Evolutionary conservation across 2,329 filamentous ascomycete species (phyloP).

Genomic region (Allantophomopsis lycopodina): DNA sequence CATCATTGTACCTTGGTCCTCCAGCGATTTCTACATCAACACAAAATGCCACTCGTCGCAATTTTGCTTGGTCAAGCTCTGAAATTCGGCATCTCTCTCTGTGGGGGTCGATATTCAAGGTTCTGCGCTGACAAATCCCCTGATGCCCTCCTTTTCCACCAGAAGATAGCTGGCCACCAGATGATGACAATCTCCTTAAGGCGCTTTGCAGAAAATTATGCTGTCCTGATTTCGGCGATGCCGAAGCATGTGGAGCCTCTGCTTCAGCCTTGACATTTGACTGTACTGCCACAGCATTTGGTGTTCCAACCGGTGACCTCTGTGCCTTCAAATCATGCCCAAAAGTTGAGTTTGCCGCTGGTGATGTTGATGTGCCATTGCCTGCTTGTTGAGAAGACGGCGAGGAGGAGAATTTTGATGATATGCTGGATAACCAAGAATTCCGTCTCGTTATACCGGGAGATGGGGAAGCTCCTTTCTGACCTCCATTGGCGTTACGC

Average conservation of each 20-base stretch:
- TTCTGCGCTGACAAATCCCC: conserved; percentile 62
- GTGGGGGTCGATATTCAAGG: conserved; percentile 74
- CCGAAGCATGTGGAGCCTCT: conserved; percentile 56
- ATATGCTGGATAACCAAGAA: conserved; percentile 90
- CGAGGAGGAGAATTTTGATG: conserved; percentile 73
- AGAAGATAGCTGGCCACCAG: conserved; percentile 27
- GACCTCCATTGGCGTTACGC: conserved; percentile 10
- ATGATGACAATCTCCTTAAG: conserved; percentile 68
- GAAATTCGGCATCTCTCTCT: conserved; percentile 67
- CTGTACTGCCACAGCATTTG: conserved; percentile 44
- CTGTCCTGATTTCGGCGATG: conserved; percentile 54
- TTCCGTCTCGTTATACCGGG: conserved; percentile 31
- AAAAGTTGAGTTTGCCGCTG: not conserved
- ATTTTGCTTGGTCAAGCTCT: conserved; percentile 67
- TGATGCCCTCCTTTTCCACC: conserved; percentile 37
- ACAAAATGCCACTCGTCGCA: conserved; percentile 84
- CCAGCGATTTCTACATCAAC: conserved; percentile 96
- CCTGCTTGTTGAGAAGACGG: conserved; percentile 19
- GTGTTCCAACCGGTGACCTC: conserved; percentile 33
- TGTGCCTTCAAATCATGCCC: conserved; percentile 10
- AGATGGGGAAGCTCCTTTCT: conserved; percentile 10
- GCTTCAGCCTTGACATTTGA: conserved; percentile 41
- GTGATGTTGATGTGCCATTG: conserved; percentile 12
- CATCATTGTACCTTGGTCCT: conserved; percentile 63
- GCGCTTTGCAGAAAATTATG: conserved; percentile 70